These are phyloP conservation scores for Ogataea ramenticola DNA, from an alignment of 805 yeast genomes.

Conservation along the genomic window DNA sequence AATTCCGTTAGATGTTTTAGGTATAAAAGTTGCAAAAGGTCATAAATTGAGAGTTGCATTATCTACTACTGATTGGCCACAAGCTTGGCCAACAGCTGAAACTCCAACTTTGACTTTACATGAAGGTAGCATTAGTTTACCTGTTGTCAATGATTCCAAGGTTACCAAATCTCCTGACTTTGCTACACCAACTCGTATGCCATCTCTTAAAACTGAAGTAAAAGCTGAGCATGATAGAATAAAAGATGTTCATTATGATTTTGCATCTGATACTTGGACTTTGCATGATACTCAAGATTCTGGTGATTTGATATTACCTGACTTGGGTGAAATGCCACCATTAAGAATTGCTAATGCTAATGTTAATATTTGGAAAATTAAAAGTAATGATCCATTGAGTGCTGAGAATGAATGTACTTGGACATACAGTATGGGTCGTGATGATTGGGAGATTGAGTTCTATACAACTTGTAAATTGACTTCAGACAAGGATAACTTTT, in stretches of 20 bases:
- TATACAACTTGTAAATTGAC: slow-evolving; percentile 25
- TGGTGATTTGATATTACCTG: slow-evolving; percentile 27
- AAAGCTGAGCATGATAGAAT: slow-evolving; percentile 18
- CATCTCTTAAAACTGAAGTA: slow-evolving; percentile 20
- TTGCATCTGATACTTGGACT: slow-evolving; percentile 27
- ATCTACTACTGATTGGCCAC: slow-evolving; percentile 42
- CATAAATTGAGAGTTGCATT: slow-evolving; percentile 33
- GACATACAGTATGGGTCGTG: slow-evolving; percentile 36
- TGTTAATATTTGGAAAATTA: slow-evolving; percentile 31
- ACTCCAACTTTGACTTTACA: slow-evolving; percentile 29
- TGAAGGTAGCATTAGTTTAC: slow-evolving; percentile 25
- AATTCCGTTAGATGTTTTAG: slow-evolving; percentile 33
- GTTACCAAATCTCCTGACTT: slow-evolving; percentile 18
- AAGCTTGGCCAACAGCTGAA: slow-evolving; percentile 38
- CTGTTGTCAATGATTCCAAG: slow-evolving; percentile 16
- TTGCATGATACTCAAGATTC: slow-evolving; percentile 28
- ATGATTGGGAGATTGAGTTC: slow-evolving; percentile 30
- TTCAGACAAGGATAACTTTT: slow-evolving; percentile 26
- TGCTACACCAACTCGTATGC: slow-evolving; percentile 23
- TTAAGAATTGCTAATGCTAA: slow-evolving; percentile 34
- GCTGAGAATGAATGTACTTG: slow-evolving; percentile 32
- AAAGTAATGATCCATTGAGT: slow-evolving; percentile 30
- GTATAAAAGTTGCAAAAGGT: slow-evolving; percentile 27
- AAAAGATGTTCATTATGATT: slow-evolving; percentile 24
- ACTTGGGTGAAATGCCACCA: slow-evolving; percentile 26